Evolutionary conservation across 1,284 basidiomycete genomes (phyloP).

Genomic region (Cutaneotrichosporon cutaneum): DNA sequence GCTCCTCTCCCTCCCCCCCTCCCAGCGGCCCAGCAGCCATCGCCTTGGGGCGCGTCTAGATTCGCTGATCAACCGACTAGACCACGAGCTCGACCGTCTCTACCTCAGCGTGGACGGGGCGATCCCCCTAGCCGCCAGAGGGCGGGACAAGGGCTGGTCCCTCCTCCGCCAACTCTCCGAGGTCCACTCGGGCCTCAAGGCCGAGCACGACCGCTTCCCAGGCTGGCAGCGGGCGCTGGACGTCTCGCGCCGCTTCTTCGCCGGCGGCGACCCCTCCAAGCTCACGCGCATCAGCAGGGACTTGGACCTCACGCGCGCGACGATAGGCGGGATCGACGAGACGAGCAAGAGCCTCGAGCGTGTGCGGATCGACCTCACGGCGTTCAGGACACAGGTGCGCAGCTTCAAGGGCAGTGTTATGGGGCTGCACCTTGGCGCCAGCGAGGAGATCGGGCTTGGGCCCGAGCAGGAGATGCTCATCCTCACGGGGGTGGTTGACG

Average conservation of each 20-base stretch:
- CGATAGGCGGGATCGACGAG: slow-evolving; percentile 32
- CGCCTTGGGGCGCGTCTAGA: slow-evolving; percentile 34
- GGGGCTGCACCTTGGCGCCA: slow-evolving; percentile 45
- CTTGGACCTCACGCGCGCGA: slow-evolving; percentile 32
- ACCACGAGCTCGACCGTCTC: slow-evolving; percentile 33
- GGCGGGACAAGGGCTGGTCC: slow-evolving; percentile 9
- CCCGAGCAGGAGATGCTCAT: slow-evolving; percentile 41
- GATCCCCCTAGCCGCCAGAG: slow-evolving; percentile 4
- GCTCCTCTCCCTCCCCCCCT: slow-evolving; percentile 29
- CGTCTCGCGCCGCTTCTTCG: slow-evolving; percentile 33
- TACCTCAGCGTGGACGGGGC: slow-evolving; percentile 17
- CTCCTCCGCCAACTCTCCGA: slow-evolving; percentile 17
- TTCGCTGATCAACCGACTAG: slow-evolving; percentile 37
- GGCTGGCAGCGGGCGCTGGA: slow-evolving; percentile 40
- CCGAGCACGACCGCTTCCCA: slow-evolving; percentile 34
- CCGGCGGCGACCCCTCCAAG: slow-evolving; percentile 42
- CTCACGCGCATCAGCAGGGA: slow-evolving; percentile 37
- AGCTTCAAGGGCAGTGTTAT: slow-evolving; percentile 43
- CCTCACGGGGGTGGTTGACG: slow-evolving; percentile 17
- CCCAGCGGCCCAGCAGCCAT: slow-evolving; percentile 1
- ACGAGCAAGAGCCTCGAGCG: slow-evolving; percentile 33
- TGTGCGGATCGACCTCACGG: slow-evolving; percentile 32
- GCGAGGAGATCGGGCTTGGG: slow-evolving; percentile 28
- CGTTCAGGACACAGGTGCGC: slow-evolving; percentile 43
- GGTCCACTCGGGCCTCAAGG: slow-evolving; percentile 15